Evolutionary conservation across 1,139 yeast species (phyloP), one percentile per base, ranked within the genome.

Genomic region (Suzukiozyma palmioleophila): DNA sequence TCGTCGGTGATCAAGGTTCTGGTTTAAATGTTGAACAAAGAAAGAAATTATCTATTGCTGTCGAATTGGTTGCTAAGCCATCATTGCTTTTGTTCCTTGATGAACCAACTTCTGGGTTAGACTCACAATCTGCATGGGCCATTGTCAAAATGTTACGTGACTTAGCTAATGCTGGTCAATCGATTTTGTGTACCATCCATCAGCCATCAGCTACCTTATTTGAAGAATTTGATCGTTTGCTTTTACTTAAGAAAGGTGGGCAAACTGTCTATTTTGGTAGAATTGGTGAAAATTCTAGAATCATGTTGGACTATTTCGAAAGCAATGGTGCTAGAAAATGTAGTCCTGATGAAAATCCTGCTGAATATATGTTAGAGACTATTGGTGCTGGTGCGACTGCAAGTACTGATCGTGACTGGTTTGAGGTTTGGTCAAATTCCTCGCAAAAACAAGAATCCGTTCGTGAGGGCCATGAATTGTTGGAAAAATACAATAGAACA

Each of bases 91-190:
- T 88, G 41, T 88, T 88, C 63, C 73, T 88, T 54, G 96, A 88
- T 64, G 96, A 88, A 59, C 96, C 96, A 8, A 88, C 96, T 16
- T 87, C 96, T 6, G 96, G 96, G 56, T 71, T 88, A 49, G 96
- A 88, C 58, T 86, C 96, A 18, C 95, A 87, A 62, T 84, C 95
- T 41, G 95, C 96, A 8, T 85, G 95, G 95, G 79, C 92, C 16
- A 79, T 84, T 52, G 80, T 87, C 59, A 79, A 81, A 55, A 69
- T 86, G 59, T 77, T 85, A 77, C 75, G 87, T 60, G 81, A 80
- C 57, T 70, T 85, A 41, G 84, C 92, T 15, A 70, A 77, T 56
- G 81, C 80, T 49, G 95, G 95, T 21, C 95, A 85, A 62, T 90
- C 95, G 32, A 81, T 85, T 52, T 64, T 84, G 55, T 84, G 92